Evolutionary conservation across 441 rosid species (phyloP), one percentile per base, ranked within the genome.

Genomic region (Brassica balearica): DNA sequence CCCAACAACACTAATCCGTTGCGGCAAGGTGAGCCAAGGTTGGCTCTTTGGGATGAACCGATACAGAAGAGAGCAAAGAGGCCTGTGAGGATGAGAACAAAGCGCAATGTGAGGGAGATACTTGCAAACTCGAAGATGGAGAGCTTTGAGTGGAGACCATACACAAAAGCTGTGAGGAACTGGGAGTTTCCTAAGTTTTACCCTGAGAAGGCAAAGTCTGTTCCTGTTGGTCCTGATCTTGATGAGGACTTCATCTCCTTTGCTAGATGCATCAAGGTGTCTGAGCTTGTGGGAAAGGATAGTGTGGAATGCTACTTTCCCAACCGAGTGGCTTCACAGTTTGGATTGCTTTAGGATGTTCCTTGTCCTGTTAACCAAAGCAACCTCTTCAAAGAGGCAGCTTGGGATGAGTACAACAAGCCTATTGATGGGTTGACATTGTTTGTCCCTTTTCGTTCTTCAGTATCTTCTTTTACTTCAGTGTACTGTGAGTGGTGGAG

Each of bases 101-200:
- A 3, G 4, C 56, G 9, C 9, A 6, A 59, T 66, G 77, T 66
- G 62, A 77, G 74, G 69, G 1, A n/a, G 22, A 73, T 32, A 62
- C 71, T 90, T 12, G 83, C 80, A 6, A 80, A 75, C 19, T 83
- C 88, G 1, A 65, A 77, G 41, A 4, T 15, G 0, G 83, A 77
- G 12, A 68, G 69, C 46, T 87, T 93, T 66, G 61, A 64, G n/a
- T 88, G 93, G 96, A 83, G 91, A 14, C 95, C 96, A 0, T 88
- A 85, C 80, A 74, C 84, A 4, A 72, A 29, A 48, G 7, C n/a
- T 19, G n/a, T 77, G 41, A n/a, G 65, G 3, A 61, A 76, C 60
- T 84, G 77, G 85, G 2, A 15, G 0, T 53, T 74, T 32, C 81
- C 82, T 0, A 14, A 43, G 69, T 83, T 87, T 58, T 87, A 87